A percentile compares a stretch with the other conserved stretches of the same genome.
Conservation (phyloP, 805 yeast genomes). For the Yamadazyma laniorum region DNA sequence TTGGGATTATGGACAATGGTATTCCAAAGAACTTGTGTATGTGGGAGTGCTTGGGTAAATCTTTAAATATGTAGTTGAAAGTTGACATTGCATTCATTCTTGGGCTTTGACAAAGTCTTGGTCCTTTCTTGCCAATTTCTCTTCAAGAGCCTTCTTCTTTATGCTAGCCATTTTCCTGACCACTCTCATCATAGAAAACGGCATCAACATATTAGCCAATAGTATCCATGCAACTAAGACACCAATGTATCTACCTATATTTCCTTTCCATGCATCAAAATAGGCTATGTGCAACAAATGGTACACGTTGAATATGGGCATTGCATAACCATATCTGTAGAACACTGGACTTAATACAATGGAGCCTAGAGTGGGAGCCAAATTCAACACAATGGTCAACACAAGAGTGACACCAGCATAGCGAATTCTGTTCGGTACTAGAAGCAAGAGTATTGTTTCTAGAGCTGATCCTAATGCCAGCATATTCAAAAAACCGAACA, state of each 20-base stretch:
- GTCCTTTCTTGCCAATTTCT: conserved; percentile 5
- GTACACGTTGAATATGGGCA: conserved; percentile 28
- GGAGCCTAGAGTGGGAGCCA: conserved; percentile 32
- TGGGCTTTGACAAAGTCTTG: not conserved
- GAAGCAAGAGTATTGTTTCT: conserved; percentile 24
- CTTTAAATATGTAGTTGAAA: conserved; percentile 1
- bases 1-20: conserved; percentile 57
- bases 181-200: conserved; percentile 24
- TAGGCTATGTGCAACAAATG: conserved; percentile 30
- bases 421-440: conserved; percentile 23
- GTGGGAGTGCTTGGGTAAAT: conserved; percentile 76
- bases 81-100: not conserved
- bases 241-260: conserved; percentile 32
- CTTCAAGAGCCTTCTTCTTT: conserved; percentile 9
- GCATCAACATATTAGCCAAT: conserved; percentile 23
- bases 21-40: conserved; percentile 70
- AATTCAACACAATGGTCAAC: conserved; percentile 26
- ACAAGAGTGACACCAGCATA: conserved; percentile 29
- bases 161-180: conserved; percentile 15
- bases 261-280: conserved; percentile 34
- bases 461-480: conserved; percentile 31
- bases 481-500: conserved; percentile 27
- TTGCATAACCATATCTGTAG: conserved; percentile 30
- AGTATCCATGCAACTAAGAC: conserved; percentile 32
- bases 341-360: conserved; percentile 24